Percentiles rank a stretch among this genome's conserved stretches.
These are phyloP conservation scores for Fusarium sp. DNA, from an alignment of 2,329 filamentous ascomycete species.

Conservation along the genomic window DNA sequence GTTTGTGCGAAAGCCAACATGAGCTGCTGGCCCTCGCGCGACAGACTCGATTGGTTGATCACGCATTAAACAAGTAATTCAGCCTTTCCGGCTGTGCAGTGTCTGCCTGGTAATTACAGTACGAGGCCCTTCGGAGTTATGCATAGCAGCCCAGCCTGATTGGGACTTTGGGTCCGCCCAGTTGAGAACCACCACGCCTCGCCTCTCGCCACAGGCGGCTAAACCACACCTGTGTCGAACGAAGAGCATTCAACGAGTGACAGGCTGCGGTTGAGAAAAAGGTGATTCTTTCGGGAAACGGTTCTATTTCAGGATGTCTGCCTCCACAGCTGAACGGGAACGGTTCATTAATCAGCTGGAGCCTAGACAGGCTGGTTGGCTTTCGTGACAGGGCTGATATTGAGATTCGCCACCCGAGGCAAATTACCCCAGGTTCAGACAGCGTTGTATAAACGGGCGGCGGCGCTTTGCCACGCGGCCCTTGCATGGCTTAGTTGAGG, in stretches of 20 bases:
- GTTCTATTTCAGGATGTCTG: background rate
- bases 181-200: background rate
- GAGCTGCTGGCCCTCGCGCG: background rate
- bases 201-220: background rate
- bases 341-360: background rate
- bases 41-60: background rate
- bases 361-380: background rate
- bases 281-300: background rate
- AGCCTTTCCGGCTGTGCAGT: background rate
- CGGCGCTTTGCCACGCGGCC: background rate
- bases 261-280: background rate
- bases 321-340: background rate
- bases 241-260: background rate
- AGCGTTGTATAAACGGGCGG: background rate
- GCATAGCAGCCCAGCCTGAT: background rate
- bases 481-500: background rate
- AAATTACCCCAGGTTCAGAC: background rate
- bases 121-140: background rate
- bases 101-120: background rate
- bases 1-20: background rate
- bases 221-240: background rate
- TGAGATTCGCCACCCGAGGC: background rate
- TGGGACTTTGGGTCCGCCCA: background rate
- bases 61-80: background rate
- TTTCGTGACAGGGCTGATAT: background rate